Base-by-base conservation (phyloP, 306 rosid species). In the Chamaecrista fasciculata region DNA sequence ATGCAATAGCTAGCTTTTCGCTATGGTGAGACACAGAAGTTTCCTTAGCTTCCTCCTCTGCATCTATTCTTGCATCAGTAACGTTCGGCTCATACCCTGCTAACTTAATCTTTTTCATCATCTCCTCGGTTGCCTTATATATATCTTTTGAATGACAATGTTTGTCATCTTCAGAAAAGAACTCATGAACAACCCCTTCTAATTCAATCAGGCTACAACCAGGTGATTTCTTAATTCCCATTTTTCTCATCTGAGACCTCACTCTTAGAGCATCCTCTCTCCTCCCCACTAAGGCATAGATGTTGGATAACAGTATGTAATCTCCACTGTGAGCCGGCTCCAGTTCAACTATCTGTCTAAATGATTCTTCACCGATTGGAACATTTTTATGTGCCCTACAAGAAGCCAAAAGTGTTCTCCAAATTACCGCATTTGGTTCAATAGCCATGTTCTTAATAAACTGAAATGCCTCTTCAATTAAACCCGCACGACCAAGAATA, bases 1-100 rank as follows among this genome's bases (percentile, higher is more conserved):
- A 87, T 47, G 88, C 90, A 56, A 79, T 87, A 67, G 94, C 90
- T 29, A 87, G 73, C 84, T 87, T 87, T 79, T 87, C 86, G 18
- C 94, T 85, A 73, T 85, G 90, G 77, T 83, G 94, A 59, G 80
- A 85, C 46, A 85, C 78, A 20, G 85, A 80, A 55, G 76, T 72
- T 85, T 80, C 85, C 53, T 78, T 79, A 36, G 73, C 79, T 24
- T 79, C 88, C 69, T 80, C 88, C 66, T 85, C 86, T 49, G 94
- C 90, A 80, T 87, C 94, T 42, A 87, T 78, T 75, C 90, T 83
- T 24, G 79, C 88, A 55, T 80, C 81, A 23, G 82, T 62, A 12
- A 28, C 51, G 75, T 87, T 80, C 21, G 93, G 90, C 63, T 76
- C 86, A 44, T 85, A 87, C 11, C 93, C 86, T 2, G 67, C 81